phyloP scores from a whole-genome alignment of 129 eudicot genomes.

The Cynara cardunculus region DNA sequence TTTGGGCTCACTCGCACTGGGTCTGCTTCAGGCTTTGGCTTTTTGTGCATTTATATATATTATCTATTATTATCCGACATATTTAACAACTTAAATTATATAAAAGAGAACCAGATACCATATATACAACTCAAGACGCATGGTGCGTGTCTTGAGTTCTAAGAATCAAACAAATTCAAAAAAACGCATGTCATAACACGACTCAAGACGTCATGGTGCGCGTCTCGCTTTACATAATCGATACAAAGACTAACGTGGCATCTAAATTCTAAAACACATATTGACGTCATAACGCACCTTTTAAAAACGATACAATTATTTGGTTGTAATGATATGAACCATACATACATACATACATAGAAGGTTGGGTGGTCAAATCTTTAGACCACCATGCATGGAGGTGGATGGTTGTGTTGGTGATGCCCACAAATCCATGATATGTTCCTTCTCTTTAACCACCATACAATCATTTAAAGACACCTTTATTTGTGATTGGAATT shows the following conservation, averaged over 20 bases:
- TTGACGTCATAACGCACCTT: not conserved
- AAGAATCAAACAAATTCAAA: too few relatives aligned
- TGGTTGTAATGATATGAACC: constrained; percentile 19
- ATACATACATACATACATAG: not conserved
- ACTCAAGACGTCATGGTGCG: not conserved
- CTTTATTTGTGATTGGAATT: constrained; percentile 9
- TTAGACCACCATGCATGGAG: constrained; percentile 22
- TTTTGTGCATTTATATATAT: too few relatives aligned
- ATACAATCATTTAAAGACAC: constrained; percentile 15
- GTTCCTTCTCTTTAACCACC: constrained; percentile 18
- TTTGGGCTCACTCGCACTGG: not conserved
- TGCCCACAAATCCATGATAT: constrained; percentile 32
- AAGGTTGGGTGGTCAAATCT: constrained; percentile 16
- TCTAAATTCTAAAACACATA: not conserved
- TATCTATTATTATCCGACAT: not conserved
- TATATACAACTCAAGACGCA: not conserved
- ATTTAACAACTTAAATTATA: too few relatives aligned
- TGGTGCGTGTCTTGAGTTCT: too few relatives aligned
- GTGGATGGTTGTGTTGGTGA: constrained; percentile 22
- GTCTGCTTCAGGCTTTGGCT: too few relatives aligned
- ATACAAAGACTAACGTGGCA: not conserved
- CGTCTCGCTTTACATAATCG: not conserved
- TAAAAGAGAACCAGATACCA: too few relatives aligned
- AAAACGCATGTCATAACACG: not conserved
- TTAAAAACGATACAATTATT: not conserved